Evolutionary conservation across 345 rosid species (phyloP), one percentile per base, ranked within the genome.

Genomic region (Populus alba): DNA sequence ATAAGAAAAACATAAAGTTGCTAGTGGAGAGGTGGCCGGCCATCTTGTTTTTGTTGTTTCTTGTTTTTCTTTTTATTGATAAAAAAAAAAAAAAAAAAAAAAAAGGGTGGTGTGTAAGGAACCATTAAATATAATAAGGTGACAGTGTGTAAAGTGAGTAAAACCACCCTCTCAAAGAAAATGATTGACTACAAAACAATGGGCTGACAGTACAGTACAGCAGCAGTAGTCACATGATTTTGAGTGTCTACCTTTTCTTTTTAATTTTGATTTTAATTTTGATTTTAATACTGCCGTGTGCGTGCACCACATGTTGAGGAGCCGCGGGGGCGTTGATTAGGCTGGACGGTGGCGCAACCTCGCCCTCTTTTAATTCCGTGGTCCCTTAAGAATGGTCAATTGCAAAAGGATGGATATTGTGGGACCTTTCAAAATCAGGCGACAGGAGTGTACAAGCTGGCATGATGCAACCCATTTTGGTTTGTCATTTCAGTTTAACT

Each of bases 291-390:
- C 1, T 7, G 23, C n/a, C n/a, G 59, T 20, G 23, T 0, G 70
- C 63, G 23, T 0, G 70, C 63, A 29, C 38, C 80, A 66, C 69
- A 43, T 65, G 79, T 77, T 37, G 27, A 31, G 25, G 47, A 12
- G 25, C 22, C 1, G 47, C 17, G 23, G 49, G 45, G 82, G 63
- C 38, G 70, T 38, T 29, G 29, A 18, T 12, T 8, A 31, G 31
- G 15, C 31, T 41, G 74, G 76, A 73, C 80, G 80, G 83, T 76
- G 80, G 41, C 71, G 49, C 75, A 25, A 77, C 73, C 83, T 59
- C 20, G 61, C 43, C 66, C 76, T 57, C 70, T 77, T 66, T 77
- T 66, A 31, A 38, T 80, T 29, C 33, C 1, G 51, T 74, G 77
- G 81, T n/a, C 74, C 77, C 69, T 27, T 22, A 1, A 57, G 63